Percentiles rank a stretch among this genome's conserved stretches.
phyloP scores from a whole-genome alignment of 176 grass and related monocot species.

The Triticum dicoccoides region DNA sequence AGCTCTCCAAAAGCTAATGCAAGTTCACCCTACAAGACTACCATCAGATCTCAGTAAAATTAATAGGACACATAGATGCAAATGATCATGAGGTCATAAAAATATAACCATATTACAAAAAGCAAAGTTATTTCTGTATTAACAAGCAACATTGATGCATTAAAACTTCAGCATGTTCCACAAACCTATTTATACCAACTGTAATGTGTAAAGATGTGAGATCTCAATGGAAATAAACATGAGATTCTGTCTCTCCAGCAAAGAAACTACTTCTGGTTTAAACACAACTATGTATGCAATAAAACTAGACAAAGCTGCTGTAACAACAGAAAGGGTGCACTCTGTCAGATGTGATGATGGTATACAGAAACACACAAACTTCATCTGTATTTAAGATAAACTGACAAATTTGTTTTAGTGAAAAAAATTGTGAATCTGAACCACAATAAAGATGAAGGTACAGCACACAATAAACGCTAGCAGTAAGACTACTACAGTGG shows the following conservation, averaged over 20 bases:
- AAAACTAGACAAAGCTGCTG: background rate
- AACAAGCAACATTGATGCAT: background rate
- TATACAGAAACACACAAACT: background rate
- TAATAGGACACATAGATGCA: constrained; percentile 27
- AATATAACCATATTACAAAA: background rate
- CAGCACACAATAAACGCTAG: background rate
- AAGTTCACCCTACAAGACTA: constrained; percentile 99
- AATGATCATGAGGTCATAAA: constrained; percentile 27
- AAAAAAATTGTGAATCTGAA: constrained; percentile 18
- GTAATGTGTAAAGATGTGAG: background rate
- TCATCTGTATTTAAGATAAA: background rate
- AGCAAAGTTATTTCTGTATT: background rate
- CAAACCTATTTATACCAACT: constrained; percentile 8
- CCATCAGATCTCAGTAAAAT: constrained; percentile 74
- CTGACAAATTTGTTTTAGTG: background rate
- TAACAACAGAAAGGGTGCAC: background rate
- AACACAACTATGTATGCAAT: background rate
- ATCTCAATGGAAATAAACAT: constrained; percentile 7
- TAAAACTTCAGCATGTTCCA: constrained; percentile 4
- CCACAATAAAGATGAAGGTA: background rate
- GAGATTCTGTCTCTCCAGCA: background rate
- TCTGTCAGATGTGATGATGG: background rate
- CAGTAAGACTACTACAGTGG: background rate
- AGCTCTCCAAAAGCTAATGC: constrained; percentile 98
- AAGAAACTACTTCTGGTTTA: constrained; percentile 1